These are phyloP conservation scores for Cucurbita maxima DNA, from an alignment of 306 rosid species.

Conservation along the genomic window DNA sequence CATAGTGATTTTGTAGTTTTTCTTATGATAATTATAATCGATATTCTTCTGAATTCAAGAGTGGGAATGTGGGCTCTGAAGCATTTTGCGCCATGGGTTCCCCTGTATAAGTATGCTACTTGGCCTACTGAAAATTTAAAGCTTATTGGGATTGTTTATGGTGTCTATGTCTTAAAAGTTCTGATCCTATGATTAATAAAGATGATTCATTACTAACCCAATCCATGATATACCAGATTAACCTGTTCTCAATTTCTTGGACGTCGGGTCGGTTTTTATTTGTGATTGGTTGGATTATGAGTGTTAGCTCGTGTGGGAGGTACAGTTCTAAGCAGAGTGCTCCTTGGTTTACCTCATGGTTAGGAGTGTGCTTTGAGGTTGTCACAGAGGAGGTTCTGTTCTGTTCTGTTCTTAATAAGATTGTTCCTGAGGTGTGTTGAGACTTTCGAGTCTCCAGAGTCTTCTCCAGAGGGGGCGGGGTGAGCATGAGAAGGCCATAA, in stretches of 20 bases:
- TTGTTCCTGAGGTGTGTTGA: not conserved
- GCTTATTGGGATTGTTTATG: not conserved
- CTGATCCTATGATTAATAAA: not conserved
- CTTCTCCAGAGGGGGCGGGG: too few species aligned
- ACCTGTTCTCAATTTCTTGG: not conserved
- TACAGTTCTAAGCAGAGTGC: not conserved
- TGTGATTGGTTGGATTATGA: not conserved
- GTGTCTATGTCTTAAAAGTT: not conserved
- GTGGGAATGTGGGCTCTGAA: not conserved
- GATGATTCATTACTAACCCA: not conserved
- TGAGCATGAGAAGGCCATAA: too few species aligned
- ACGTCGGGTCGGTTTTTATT: not conserved
- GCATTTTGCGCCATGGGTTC: not conserved
- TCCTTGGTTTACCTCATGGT: not conserved
- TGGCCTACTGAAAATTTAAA: not conserved
- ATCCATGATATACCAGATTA: not conserved
- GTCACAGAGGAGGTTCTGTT: not conserved
- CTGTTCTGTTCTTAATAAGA: not conserved
- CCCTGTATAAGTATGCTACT: not conserved
- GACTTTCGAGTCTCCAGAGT: not conserved
- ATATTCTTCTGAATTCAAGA: not conserved
- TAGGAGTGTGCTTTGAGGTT: not conserved
- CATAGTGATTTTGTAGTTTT: not conserved
- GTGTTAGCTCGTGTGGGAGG: not conserved
- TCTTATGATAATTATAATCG: not conserved